phyloP scores from a whole-genome alignment of 148 eudicot species.

The Polygonum aviculare region DNA sequence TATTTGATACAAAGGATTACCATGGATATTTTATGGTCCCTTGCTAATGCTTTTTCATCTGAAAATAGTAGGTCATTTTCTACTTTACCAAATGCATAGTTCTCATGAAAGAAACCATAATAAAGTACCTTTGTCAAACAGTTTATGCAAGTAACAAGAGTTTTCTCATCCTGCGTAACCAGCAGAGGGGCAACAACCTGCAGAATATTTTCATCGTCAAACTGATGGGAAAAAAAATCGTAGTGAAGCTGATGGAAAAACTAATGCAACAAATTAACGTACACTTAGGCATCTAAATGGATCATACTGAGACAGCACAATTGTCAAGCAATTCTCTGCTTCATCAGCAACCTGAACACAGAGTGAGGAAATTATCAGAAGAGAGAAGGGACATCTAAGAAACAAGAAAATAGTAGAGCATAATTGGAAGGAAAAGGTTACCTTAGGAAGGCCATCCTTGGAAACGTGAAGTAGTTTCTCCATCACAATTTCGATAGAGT shows the following conservation, averaged over 20 bases:
- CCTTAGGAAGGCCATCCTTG: slow-evolving; percentile 62
- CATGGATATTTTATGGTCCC: neutral
- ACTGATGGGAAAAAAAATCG: neutral
- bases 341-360: slow-evolving; percentile 55
- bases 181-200: slow-evolving; percentile 88
- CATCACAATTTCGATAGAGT: slow-evolving; percentile 84
- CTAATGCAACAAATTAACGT: slow-evolving; percentile 19
- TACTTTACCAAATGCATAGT: neutral
- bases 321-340: slow-evolving; percentile 65
- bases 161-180: slow-evolving; percentile 80
- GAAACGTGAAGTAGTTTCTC: slow-evolving; percentile 78
- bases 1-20: neutral
- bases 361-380: neutral
- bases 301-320: slow-evolving; percentile 67
- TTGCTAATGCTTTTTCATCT: neutral
- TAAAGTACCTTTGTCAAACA: slow-evolving; percentile 75
- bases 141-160: slow-evolving; percentile 83
- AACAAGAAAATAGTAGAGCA: neutral
- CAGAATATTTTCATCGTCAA: slow-evolving; percentile 16
- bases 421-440: slow-evolving; percentile 14
- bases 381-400: neutral
- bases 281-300: slow-evolving; percentile 75
- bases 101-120: neutral
- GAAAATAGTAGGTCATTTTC: neutral
- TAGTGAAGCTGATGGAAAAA: neutral